Evolutionary conservation across 208 protist genomes (phyloP).

Genomic region (Leishmania gerbilli): DNA sequence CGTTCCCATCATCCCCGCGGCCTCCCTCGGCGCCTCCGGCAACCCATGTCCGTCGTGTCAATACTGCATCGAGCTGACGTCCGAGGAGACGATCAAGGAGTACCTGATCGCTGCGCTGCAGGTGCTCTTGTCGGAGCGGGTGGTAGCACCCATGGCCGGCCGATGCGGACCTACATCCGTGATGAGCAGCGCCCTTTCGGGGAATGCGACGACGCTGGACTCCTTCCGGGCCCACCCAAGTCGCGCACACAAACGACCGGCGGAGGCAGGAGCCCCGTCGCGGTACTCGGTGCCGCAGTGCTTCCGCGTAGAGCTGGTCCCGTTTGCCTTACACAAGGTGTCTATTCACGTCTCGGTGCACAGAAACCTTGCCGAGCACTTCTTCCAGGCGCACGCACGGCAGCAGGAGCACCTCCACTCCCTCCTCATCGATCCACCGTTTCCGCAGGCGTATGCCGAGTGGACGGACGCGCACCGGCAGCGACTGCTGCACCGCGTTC

Average conservation of each 20-base stretch:
- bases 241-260: neutral
- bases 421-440: conserved; percentile 37
- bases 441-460: conserved; percentile 23
- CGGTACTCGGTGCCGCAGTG: conserved; percentile 31
- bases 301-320: conserved; percentile 38
- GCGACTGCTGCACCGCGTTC: conserved; percentile 44
- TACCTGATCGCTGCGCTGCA: conserved; percentile 29
- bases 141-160: conserved; percentile 30
- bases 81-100: conserved; percentile 16
- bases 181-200: conserved; percentile 15
- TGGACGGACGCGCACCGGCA: conserved; percentile 47
- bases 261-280: conserved; percentile 1
- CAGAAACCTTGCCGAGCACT: conserved; percentile 28
- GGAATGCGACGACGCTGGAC: conserved; percentile 16
- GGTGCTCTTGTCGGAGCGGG: conserved; percentile 10
- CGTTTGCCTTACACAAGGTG: conserved; percentile 22
- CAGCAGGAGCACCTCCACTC: conserved; percentile 17
- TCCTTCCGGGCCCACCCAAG: conserved; percentile 12
- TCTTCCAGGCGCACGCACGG: conserved; percentile 38
- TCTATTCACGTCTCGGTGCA: conserved; percentile 44
- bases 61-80: conserved; percentile 38
- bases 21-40: conserved; percentile 1
- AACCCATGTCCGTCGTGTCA: conserved; percentile 30
- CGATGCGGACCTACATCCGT: conserved; percentile 16
- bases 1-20: conserved; percentile 21